These are phyloP conservation scores for Lactarius sanguifluus DNA, from an alignment of 768 basidiomycete species.

Conservation along the genomic window DNA sequence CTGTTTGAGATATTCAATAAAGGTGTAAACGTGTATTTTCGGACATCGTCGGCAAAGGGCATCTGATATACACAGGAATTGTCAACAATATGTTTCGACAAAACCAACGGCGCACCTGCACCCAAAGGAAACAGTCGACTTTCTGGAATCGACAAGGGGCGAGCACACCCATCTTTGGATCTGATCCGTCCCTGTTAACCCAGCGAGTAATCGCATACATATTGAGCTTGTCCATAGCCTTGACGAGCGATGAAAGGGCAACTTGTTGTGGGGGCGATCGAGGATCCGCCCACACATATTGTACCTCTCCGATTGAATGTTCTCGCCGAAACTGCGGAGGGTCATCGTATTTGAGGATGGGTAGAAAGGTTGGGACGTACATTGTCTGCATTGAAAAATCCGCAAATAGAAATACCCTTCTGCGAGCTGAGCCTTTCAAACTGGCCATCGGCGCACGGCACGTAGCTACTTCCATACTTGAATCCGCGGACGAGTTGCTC, in stretches of 20 bases:
- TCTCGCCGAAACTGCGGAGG: constrained; percentile 73
- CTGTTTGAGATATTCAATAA: constrained; percentile 70
- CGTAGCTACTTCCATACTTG: constrained; percentile 88
- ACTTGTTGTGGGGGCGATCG: constrained; percentile 68
- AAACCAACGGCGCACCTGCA: constrained; percentile 53
- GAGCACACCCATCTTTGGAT: constrained; percentile 85
- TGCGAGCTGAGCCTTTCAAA: constrained; percentile 71
- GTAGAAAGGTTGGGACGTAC: constrained; percentile 41
- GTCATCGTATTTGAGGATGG: constrained; percentile 5
- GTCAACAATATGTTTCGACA: not conserved
- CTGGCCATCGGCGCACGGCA: constrained; percentile 81
- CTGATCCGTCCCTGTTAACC: constrained; percentile 69
- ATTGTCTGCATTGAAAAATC: constrained; percentile 70
- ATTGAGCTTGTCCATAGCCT: constrained; percentile 68
- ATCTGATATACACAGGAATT: constrained; percentile 50
- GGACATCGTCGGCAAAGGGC: constrained; percentile 94
- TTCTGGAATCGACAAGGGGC: constrained; percentile 59
- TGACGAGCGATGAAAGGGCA: constrained; percentile 81
- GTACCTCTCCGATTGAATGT: constrained; percentile 77
- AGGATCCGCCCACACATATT: constrained; percentile 81
- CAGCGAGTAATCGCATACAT: constrained; percentile 80
- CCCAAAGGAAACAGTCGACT: constrained; percentile 82
- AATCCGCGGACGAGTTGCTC: constrained; percentile 80
- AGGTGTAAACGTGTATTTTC: constrained; percentile 83
- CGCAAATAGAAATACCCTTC: constrained; percentile 86